phyloP scores from a whole-genome alignment of 805 yeast species.

The Wickerhamiella shivajii region DNA sequence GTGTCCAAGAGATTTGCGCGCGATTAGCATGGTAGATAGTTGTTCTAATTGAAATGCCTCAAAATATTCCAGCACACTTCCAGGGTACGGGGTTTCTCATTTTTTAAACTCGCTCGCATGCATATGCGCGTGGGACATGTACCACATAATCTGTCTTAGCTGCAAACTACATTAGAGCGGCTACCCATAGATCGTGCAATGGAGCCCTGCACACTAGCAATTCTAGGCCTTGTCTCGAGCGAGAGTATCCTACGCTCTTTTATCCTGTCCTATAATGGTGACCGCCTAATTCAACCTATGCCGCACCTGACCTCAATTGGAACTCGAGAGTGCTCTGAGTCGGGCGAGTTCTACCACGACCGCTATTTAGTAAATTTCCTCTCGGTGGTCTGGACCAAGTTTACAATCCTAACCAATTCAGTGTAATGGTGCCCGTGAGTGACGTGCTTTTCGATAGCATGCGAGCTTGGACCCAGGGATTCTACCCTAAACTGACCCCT shows the following conservation, averaged over 20 bases:
- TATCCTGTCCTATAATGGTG: constrained; percentile 37
- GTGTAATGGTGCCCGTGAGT: constrained; percentile 26
- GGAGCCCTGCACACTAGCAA: too few species aligned
- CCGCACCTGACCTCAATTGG: constrained; percentile 32
- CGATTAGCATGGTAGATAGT: too few species aligned
- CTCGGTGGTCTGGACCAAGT: constrained; percentile 19
- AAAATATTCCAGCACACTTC: too few species aligned
- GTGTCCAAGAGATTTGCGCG: too few species aligned
- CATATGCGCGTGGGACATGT: too few species aligned
- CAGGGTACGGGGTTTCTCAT: too few species aligned
- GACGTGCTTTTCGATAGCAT: constrained; percentile 31
- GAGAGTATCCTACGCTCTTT: constrained; percentile 27
- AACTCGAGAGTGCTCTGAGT: constrained; percentile 25
- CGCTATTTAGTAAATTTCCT: constrained; percentile 27
- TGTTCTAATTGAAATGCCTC: too few species aligned
- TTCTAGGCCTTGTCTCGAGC: constrained; percentile 8
- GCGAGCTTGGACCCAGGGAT: constrained; percentile 33
- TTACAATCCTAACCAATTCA: constrained; percentile 27
- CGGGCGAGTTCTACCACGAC: constrained; percentile 30
- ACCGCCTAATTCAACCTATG: constrained; percentile 34
- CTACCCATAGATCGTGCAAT: too few species aligned
- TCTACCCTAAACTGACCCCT: constrained; percentile 31
- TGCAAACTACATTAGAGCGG: too few species aligned
- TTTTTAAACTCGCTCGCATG: too few species aligned
- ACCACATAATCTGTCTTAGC: too few species aligned